phyloP scores from a whole-genome alignment of 2,329 filamentous ascomycete genomes.

The Tricladium varicosporioides region DNA sequence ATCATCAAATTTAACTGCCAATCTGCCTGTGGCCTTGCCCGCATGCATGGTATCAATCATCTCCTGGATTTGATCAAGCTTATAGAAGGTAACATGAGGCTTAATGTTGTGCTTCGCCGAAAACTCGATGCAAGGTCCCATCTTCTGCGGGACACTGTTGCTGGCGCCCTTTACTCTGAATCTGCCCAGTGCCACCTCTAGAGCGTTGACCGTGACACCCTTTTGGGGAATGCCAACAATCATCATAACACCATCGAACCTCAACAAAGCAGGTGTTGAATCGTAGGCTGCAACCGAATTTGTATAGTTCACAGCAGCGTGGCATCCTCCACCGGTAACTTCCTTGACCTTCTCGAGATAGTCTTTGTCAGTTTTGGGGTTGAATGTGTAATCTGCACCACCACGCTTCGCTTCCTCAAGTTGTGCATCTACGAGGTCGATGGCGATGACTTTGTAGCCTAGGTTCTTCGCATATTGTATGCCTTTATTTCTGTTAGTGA shows the following conservation, averaged over 20 bases:
- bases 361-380: conserved; percentile 17
- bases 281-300: conserved; percentile 18
- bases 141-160: conserved; percentile 17
- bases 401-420: conserved; percentile 17
- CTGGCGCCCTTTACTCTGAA: conserved; percentile 17
- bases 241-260: conserved; percentile 20
- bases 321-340: conserved; percentile 19
- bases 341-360: conserved; percentile 20
- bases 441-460: conserved; percentile 22
- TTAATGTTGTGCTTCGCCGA: conserved; percentile 19
- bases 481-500: conserved; percentile 4
- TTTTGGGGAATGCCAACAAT: conserved; percentile 20
- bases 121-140: conserved; percentile 22
- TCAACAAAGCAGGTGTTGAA: conserved; percentile 15
- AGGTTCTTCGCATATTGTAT: conserved; percentile 22
- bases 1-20: conserved; percentile 18
- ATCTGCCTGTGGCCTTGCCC: conserved; percentile 18
- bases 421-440: conserved; percentile 19
- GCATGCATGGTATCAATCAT: conserved; percentile 20
- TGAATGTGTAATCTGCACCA: conserved; percentile 20
- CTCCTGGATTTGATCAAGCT: conserved; percentile 22
- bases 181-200: conserved; percentile 18
- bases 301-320: conserved; percentile 22
- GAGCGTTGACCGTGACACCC: conserved; percentile 13
- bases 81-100: conserved; percentile 19